Evolutionary conservation across 345 rosid genomes (phyloP).

Genomic region (Eucalyptus coolabah): DNA sequence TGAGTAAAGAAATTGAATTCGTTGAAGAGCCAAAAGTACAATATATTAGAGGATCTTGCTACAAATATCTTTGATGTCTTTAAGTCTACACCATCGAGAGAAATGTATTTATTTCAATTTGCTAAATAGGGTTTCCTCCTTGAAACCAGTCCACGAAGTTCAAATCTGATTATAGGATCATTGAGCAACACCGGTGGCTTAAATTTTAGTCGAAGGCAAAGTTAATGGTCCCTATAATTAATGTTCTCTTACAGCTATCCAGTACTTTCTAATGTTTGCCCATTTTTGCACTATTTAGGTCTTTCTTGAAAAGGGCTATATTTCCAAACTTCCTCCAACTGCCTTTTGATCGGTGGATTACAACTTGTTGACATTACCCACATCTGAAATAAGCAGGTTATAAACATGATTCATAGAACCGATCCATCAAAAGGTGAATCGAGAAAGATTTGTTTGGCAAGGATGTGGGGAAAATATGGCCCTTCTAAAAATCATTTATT

Average conservation of each 20-base stretch:
- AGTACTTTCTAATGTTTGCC: neutral
- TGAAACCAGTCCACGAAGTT: neutral
- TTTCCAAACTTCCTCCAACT: neutral
- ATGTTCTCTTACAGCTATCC: neutral
- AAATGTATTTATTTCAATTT: neutral
- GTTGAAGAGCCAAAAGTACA: neutral
- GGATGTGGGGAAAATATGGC: neutral
- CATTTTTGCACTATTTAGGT: neutral
- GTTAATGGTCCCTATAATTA: neutral
- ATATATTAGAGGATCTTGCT: neutral
- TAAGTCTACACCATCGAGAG: neutral
- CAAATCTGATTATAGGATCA: neutral
- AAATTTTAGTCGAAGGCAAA: neutral
- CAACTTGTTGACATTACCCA: neutral
- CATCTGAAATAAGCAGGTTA: neutral
- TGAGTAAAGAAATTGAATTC: neutral
- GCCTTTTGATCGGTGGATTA: neutral
- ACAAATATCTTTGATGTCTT: neutral
- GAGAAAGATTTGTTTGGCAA: neutral
- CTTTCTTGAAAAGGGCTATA: neutral
- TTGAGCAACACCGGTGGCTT: neutral
- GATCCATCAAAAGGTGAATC: neutral
- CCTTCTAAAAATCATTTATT: neutral
- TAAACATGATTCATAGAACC: neutral
- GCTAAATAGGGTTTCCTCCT: neutral